These are phyloP conservation scores for Fraxinus xanthoxyloides DNA, from an alignment of 305 asterid species.

Conservation along the genomic window DNA sequence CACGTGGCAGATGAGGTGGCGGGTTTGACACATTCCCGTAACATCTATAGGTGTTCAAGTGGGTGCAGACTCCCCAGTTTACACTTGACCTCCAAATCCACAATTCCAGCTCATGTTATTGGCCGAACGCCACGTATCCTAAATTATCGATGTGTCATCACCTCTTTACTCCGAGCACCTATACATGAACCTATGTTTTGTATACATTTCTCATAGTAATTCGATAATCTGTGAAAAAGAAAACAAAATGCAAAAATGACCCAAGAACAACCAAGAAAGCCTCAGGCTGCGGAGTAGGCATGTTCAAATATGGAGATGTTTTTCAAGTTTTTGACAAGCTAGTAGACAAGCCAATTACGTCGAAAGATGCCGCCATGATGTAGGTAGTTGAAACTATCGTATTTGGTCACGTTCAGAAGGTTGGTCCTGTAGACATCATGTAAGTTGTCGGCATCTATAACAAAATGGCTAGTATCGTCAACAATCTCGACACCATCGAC, in stretches of 20 bases:
- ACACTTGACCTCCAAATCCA: not conserved
- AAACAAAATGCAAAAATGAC: slow-evolving; percentile 35
- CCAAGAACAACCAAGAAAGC: slow-evolving; percentile 45
- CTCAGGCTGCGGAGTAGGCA: slow-evolving; percentile 25
- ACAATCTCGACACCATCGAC: slow-evolving; percentile 38
- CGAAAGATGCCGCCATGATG: slow-evolving; percentile 71
- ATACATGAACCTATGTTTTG: not conserved
- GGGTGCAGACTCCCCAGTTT: too few species aligned
- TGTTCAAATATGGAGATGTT: slow-evolving; percentile 54
- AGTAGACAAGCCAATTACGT: slow-evolving; percentile 46
- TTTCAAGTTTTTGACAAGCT: slow-evolving; percentile 54
- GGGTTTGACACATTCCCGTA: too few species aligned
- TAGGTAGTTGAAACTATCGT: slow-evolving; percentile 54
- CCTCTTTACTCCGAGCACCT: not conserved
- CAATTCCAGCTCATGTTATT: slow-evolving; percentile 1
- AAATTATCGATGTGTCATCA: not conserved
- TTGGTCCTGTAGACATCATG: slow-evolving; percentile 64
- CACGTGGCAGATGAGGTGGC: too few species aligned
- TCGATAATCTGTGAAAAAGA: not conserved
- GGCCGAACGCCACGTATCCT: slow-evolving; percentile 18
- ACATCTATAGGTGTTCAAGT: too few species aligned
- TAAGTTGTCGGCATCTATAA: slow-evolving; percentile 55
- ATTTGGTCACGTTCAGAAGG: slow-evolving; percentile 49
- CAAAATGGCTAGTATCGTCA: slow-evolving; percentile 50
- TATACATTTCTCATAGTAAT: not conserved